Percentiles rank a stretch among this genome's conserved stretches.
phyloP scores from a whole-genome alignment of 2,329 filamentous ascomycete genomes.

The Shiraia sp. region DNA sequence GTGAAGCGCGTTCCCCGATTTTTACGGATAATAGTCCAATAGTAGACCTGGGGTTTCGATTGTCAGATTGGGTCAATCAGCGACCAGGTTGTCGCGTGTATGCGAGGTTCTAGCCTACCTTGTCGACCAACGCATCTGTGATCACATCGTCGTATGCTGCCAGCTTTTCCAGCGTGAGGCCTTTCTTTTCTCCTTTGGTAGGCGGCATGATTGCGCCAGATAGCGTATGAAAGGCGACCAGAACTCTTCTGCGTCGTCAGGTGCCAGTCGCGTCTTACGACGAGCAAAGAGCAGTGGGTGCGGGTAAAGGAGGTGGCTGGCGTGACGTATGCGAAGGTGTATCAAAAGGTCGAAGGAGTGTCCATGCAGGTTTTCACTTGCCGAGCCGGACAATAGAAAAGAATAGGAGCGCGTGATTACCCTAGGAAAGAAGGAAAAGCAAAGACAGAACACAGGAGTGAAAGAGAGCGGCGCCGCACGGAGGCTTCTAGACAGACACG shows the following conservation, averaged over 20 bases:
- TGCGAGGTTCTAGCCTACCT: conserved; percentile 62
- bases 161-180: conserved; percentile 85
- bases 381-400: conserved; percentile 14
- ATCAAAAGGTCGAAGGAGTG: conserved; percentile 9
- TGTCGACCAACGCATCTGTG: conserved; percentile 93
- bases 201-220: conserved; percentile 46
- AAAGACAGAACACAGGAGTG: no score
- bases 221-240: neutral
- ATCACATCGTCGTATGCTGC: conserved; percentile 93
- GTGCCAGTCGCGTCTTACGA: conserved; percentile 6
- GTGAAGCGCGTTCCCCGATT: conserved; percentile 84
- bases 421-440: conserved; percentile 15
- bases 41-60: no score
- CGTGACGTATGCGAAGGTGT: conserved; percentile 31
- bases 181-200: conserved; percentile 59
- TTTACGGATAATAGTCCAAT: conserved; percentile 96
- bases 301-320: conserved; percentile 21
- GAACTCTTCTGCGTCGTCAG: neutral
- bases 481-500: conserved; percentile 14
- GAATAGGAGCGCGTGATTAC: no score
- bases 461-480: conserved; percentile 36
- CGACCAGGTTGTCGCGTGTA: conserved; percentile 12
- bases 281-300: neutral
- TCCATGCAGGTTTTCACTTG: conserved; percentile 24
- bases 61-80: no score